A percentile compares a stretch with the other conserved stretches of the same genome.
Conservation (phyloP, 176 grass and related monocot species). For the Tillandsia fasciculata region DNA sequence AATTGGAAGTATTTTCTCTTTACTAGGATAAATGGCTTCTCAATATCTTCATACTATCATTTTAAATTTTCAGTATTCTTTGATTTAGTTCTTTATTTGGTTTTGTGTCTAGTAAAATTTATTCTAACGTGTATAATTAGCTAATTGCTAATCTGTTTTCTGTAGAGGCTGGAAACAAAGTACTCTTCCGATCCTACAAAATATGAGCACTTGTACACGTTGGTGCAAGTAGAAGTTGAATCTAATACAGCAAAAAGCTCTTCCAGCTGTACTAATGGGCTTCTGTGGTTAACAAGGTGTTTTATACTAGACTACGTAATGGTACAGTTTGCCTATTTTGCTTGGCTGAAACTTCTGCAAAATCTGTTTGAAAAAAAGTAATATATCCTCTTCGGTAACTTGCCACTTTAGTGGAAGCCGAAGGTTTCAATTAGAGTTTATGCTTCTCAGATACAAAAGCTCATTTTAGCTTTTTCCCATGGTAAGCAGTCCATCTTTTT, state of each 20-base stretch:
- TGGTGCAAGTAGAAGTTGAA: conserved; percentile 67
- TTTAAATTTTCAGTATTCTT: neutral
- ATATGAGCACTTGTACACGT: conserved; percentile 49
- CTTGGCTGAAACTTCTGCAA: too few relatives aligned
- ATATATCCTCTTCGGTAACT: too few relatives aligned
- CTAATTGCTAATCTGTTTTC: neutral
- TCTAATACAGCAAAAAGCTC: conserved; percentile 74
- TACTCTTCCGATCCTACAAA: conserved; percentile 59
- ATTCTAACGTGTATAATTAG: neutral
- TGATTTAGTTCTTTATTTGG: neutral
- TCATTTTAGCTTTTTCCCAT: too few relatives aligned
- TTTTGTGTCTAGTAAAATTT: neutral
- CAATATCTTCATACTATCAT: neutral
- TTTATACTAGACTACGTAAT: neutral
- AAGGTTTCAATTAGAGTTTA: conserved; percentile 4
- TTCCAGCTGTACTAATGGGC: conserved; percentile 57
- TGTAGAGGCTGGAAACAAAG: conserved; percentile 69
- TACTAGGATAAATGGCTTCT: neutral
- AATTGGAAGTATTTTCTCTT: neutral
- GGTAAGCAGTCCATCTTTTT: too few relatives aligned
- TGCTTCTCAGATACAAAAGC: neutral
- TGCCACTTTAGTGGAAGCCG: neutral
- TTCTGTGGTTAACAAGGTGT: conserved; percentile 83
- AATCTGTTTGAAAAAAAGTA: too few relatives aligned
- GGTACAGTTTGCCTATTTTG: too few relatives aligned